phyloP scores from a whole-genome alignment of 805 yeast species.

The Hanseniaspora vineae region DNA sequence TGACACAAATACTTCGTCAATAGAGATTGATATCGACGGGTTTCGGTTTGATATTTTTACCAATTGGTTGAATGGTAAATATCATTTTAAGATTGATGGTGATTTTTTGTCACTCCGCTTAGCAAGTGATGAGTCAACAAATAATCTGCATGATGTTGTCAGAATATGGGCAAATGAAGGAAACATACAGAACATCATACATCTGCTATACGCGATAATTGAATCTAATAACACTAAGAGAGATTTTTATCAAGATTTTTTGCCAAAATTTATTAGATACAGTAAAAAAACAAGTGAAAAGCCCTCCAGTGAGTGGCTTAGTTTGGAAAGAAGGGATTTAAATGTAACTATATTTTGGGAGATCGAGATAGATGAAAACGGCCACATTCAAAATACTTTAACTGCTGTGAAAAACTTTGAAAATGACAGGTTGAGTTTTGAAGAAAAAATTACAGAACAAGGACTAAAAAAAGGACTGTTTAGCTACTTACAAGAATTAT shows the following conservation, averaged over 20 bases:
- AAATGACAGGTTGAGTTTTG: not conserved
- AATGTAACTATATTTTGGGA: not conserved
- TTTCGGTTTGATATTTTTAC: not conserved
- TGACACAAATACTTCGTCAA: not conserved
- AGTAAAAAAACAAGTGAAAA: not conserved
- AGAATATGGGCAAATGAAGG: not conserved
- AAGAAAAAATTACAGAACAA: not conserved
- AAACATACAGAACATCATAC: not conserved
- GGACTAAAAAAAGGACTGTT: not conserved
- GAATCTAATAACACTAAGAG: not conserved
- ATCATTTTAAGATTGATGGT: not conserved
- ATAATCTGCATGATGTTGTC: not conserved
- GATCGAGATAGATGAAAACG: not conserved
- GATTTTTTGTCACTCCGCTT: not conserved
- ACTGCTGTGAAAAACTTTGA: not conserved
- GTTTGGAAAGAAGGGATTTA: not conserved
- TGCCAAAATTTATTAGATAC: not conserved
- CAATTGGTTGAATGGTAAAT: not conserved
- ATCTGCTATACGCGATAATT: not conserved
- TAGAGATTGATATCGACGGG: not conserved
- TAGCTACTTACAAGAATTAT: not conserved
- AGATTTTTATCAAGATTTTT: not conserved
- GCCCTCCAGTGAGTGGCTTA: not conserved
- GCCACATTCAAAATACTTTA: not conserved
- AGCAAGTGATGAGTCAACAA: not conserved